Base-by-base conservation (phyloP, 768 basidiomycete genomes). In the Leccinum fibrillosum region DNA sequence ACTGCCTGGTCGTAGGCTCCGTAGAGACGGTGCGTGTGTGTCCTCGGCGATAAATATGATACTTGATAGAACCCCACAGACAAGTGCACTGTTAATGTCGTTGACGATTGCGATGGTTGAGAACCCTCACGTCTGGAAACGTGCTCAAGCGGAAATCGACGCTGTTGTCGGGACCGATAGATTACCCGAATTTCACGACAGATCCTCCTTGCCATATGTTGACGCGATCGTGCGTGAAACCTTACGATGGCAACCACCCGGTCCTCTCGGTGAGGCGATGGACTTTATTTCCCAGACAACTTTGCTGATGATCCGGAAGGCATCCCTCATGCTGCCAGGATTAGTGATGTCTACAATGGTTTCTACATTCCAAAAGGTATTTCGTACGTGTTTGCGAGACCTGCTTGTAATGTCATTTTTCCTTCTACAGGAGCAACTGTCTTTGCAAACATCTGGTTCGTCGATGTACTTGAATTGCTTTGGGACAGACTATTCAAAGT, bases 291-390 rank as follows among this genome's bases (percentile, higher is more conserved):
- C 12, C 10, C 4, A 21, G 13, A 23, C 1, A 15, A 3, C 3
- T n/a, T 49, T 13, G n/a, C 30, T 63, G n/a, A 63, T 26, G n/a
- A 2, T 19, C 34, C 12, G 32, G 7, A 52, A 60, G 57, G 37
- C 1, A 9, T 64, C 44, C 57, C 59, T 35, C 74, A 72, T 54
- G 49, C 60, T 11, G 21, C 66, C 6, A 75, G 73, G 0, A 60
- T 66, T 34, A 76, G 77, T 55, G 79, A 80, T 49, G 58, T 72
- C 12, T 80, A 79, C 61, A 66, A 72, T 21, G 75, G 76, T 19
- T 80, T 80, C 57, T 68, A 80, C 11, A 85, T 86, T 47, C 83
- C 84, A 1, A 75, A 76, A 59, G 84, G 83, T 59, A 53, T 53
- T 15, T 44, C 3, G 3, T 1, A 28, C 9, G 19, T 30, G 13